Evolutionary conservation across 768 basidiomycete genomes (phyloP), one percentile per base, ranked within the genome.

Genomic region (Pleurotus tuber-regium): DNA sequence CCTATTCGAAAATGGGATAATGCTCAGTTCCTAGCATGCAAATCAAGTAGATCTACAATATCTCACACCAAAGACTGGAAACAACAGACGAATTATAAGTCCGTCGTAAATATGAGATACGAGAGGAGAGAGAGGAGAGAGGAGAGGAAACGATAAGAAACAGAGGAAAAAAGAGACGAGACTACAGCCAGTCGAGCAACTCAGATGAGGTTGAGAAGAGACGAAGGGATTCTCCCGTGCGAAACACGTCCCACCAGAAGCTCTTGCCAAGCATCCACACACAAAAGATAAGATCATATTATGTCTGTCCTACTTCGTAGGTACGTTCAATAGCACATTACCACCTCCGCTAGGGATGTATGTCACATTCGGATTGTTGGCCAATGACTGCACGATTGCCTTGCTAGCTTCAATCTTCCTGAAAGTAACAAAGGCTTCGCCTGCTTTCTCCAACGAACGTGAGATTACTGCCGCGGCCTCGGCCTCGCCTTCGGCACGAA

Each of bases 331-430:
- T 58, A 97, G 70, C 52, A 97, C 84, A 63, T 88, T 89, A 2
- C 85, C 85, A 11, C 83, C 83, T 10, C 86, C 76, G 59, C 85
- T 86, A 41, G 93, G 93, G 53, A 97, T 83, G 64, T 93, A 97
- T 28, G 91, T 86, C 63, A 97, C 91, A 66, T 95, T 94, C 54
- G 81, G 79, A 62, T 89, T 94, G 57, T 64, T 70, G 30, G 87
- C 62, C 61, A 97, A 74, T 56, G 91, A 93, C 62, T 86, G 82
- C 49, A 87, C 97, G 64, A 99, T 98, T 51, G 96, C 97, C 74
- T 98, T 93, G 77, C 88, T 90, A 47, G 97, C 94, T 72, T 99
- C 97, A 62, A 99, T 99, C 72, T 92, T 90, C 59, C 97, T 79
- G 66, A 99, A 82, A 53, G 91, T 85, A 46, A 99, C 84, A 70